Evolutionary conservation across 2,329 filamentous ascomycete genomes (phyloP), one percentile per base, ranked within the genome.

Genomic region (Rutstroemia sp.): DNA sequence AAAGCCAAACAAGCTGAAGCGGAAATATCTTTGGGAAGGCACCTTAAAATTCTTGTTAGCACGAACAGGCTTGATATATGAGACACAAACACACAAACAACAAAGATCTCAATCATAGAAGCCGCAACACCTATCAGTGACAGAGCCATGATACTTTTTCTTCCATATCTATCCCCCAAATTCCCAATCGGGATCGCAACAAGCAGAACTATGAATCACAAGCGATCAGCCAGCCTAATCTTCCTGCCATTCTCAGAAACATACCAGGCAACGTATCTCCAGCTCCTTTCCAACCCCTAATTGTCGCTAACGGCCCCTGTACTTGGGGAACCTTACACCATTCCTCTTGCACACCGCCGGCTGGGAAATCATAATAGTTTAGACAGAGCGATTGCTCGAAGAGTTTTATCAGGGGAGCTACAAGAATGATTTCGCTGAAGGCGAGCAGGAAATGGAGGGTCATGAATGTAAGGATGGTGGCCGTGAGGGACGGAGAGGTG

Each of bases 211-310:
- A 44, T 9, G 9, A 10, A 1, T 10, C 3, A 25, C 14, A 18
- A 51, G n/a, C 16, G 6, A 37, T 56, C 18, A 56, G 46, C 30
- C 12, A 14, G 18, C 14, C 8, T 3, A 57, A 58, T 30, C 60
- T 52, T 19, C 1, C n/a, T 25, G 6, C 5, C n/a, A 5, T n/a
- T 16, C 8, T 45, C 14, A 21, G 42, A 42, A 47, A 41, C 42
- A 19, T 58, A 68, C 66, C 66, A 50, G 66, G 64, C 44, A 68
- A 56, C 27, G 64, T 64, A 61, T 68, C 66, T 54, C 65, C 67
- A 39, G 57, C 60, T 16, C 61, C 62, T 44, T 69, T 69, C 67
- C 67, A 69, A 0, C 67, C 66, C 58, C 67, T 59, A 18, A 69
- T 62, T 14, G 61, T 66, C 18, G 67, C 66, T 21, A 69, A 42